phyloP scores from a whole-genome alignment of 2,329 filamentous ascomycete species.

The Triangularia verruculosa region DNA sequence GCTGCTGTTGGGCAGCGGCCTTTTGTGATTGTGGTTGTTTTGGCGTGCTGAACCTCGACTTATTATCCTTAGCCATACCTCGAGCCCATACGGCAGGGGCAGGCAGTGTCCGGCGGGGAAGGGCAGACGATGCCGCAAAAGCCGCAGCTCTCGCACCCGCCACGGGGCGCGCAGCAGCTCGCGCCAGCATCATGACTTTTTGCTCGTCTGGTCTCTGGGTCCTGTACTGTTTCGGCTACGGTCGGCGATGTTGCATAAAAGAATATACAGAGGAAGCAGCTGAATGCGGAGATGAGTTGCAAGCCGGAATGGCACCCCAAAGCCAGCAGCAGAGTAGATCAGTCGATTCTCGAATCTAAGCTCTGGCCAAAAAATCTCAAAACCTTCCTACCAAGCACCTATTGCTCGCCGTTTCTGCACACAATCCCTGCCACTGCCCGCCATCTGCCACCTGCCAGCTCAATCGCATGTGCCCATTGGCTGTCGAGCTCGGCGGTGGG shows the following conservation, averaged over 20 bases:
- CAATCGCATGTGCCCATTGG: not conserved
- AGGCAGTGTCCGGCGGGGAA: slow-evolving; percentile 34
- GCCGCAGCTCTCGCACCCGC: slow-evolving; percentile 31
- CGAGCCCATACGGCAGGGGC: slow-evolving; percentile 41
- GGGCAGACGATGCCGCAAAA: slow-evolving; percentile 30
- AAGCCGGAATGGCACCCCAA: not conserved
- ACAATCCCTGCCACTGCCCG: slow-evolving; percentile 4
- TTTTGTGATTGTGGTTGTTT: slow-evolving; percentile 10
- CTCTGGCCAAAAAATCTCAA: slow-evolving; percentile 4
- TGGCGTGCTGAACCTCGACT: slow-evolving; percentile 27
- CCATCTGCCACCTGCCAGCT: not conserved
- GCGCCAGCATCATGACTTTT: slow-evolving; percentile 37
- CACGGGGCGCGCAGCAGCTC: slow-evolving; percentile 38
- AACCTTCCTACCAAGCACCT: not conserved
- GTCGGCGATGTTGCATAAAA: not conserved
- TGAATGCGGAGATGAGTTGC: not conserved
- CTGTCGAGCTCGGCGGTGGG: not conserved
- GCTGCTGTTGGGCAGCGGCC: slow-evolving; percentile 19
- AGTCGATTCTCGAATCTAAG: not conserved
- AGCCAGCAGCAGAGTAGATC: not conserved
- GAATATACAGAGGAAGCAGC: not conserved
- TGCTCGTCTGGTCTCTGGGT: not conserved
- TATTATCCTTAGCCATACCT: slow-evolving; percentile 43
- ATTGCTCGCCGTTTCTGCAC: not conserved
- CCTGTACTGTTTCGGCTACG: not conserved